phyloP scores from a whole-genome alignment of 2,329 filamentous ascomycete species.

The Acrodontium crateriforme region DNA sequence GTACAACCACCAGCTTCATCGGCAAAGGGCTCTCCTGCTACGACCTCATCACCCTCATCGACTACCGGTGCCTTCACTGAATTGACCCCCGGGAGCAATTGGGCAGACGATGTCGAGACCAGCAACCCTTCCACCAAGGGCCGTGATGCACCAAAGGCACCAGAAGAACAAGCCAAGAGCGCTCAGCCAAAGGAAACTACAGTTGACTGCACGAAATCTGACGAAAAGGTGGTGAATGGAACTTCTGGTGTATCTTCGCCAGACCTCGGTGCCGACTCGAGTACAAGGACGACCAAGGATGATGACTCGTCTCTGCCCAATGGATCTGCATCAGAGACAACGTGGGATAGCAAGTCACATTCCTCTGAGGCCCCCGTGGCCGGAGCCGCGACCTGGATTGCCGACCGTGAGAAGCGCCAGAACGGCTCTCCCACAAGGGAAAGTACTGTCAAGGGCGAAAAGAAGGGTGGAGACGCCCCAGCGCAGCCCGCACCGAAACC shows the following conservation, averaged over 20 bases:
- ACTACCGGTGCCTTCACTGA: slow-evolving; percentile 25
- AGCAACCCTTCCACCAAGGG: slow-evolving; percentile 22
- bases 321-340: slow-evolving; percentile 45
- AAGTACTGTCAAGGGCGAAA: slow-evolving; percentile 2
- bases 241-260: slow-evolving; percentile 34
- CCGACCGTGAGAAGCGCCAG: slow-evolving; percentile 25
- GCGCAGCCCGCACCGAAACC: slow-evolving; percentile 32
- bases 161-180: slow-evolving; percentile 11
- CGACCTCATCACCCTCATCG: slow-evolving; percentile 29
- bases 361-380: slow-evolving; percentile 46
- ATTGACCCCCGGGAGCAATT: slow-evolving; percentile 25
- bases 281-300: slow-evolving; percentile 43
- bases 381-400: too few species aligned
- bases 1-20: slow-evolving; percentile 32
- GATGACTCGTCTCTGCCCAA: slow-evolving; percentile 45
- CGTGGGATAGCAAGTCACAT: slow-evolving; percentile 53
- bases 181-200: slow-evolving; percentile 17
- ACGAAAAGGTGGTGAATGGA: slow-evolving; percentile 14
- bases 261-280: slow-evolving; percentile 39
- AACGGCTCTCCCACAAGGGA: slow-evolving; percentile 7
- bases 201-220: slow-evolving; percentile 18
- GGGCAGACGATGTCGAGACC: slow-evolving; percentile 37
- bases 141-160: slow-evolving; percentile 20
- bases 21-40: slow-evolving; percentile 31
- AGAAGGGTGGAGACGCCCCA: slow-evolving; percentile 12